Evolutionary conservation across 2,329 filamentous ascomycete species (phyloP).

Genomic region (Ophiosphaerella narmari): DNA sequence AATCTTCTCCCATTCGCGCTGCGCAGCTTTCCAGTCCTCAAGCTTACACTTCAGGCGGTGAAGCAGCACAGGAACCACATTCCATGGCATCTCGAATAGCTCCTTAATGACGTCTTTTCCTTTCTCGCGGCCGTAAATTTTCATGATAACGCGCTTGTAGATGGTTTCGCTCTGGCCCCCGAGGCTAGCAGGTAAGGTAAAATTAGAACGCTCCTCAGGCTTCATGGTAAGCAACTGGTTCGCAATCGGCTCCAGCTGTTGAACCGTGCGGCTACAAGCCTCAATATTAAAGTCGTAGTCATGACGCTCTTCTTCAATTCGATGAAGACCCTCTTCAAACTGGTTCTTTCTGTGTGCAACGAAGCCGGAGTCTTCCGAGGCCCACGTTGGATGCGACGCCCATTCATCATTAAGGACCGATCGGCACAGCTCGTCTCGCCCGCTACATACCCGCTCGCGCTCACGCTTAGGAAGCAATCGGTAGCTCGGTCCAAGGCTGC

Average conservation of each 20-base stretch:
- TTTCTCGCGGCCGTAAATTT: slow-evolving; percentile 86
- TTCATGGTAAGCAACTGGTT: slow-evolving; percentile 85
- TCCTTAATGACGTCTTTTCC: slow-evolving; percentile 85
- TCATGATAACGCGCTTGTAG: slow-evolving; percentile 96
- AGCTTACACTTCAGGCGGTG: slow-evolving; percentile 92
- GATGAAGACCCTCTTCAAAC: slow-evolving; percentile 90
- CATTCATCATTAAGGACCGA: slow-evolving; percentile 95
- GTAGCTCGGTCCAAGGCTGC: slow-evolving; percentile 94
- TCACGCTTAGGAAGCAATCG: slow-evolving; percentile 88
- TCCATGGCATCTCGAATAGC: slow-evolving; percentile 81
- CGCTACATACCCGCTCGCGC: slow-evolving; percentile 87
- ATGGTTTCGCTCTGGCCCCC: slow-evolving; percentile 95
- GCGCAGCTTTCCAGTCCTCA: slow-evolving; percentile 96
- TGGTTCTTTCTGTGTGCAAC: slow-evolving; percentile 97
- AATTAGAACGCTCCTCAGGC: slow-evolving; percentile 70
- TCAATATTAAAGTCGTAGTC: slow-evolving; percentile 99
- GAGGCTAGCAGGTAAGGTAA: slow-evolving; percentile 79
- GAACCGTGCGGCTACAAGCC: slow-evolving; percentile 90
- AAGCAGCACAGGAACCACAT: slow-evolving; percentile 85
- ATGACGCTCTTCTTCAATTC: slow-evolving; percentile 96
- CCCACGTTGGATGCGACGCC: slow-evolving; percentile 99
- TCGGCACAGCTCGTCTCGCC: slow-evolving; percentile 91
- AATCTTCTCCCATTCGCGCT: slow-evolving; percentile 98
- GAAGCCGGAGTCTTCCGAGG: slow-evolving; percentile 95
- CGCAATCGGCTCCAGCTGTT: slow-evolving; percentile 91